Base-by-base conservation (phyloP, 2,329 filamentous ascomycete species). In the Aureobasidium sp. region DNA sequence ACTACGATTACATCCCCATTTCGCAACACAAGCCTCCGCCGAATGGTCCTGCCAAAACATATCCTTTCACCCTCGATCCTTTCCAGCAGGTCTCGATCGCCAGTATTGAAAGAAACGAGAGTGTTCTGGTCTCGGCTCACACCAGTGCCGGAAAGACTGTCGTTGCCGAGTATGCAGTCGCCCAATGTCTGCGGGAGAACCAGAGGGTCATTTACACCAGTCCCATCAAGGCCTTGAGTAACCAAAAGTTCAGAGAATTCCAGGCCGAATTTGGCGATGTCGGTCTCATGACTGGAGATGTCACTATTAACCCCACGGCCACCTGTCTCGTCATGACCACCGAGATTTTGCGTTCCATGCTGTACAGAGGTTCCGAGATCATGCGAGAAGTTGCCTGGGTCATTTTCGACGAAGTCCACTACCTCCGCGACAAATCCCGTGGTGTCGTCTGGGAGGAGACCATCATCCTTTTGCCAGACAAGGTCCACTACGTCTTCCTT, bases 371-470 rank as follows among this genome's bases (percentile, higher is more conserved):
- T 62, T 97, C 94, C 0, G 94, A 99, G 77, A 97, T 99, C 65
- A 99, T 99, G 93, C 90, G 94, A 66, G 94, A 99, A 77, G 95
- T 99, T 1, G 92, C 89, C 15, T 99, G 94, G 94, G 95, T 99
- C 1, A 80, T 99, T 2, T 99, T 99, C 68, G 94, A 99, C 74
- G 94, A 99, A 74, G 95, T 99, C 64, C 94, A 99, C 75, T 99
- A 99, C 75, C 87, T 99, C 85, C 86, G 94, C 69, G 94, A 99
- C 75, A 95, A 95, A 75, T 79, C 85, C 54, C 84, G 94, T 75
- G 94, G 94, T 78, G 94, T 99, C 0, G 94, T 99, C 2, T 99
- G 94, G 94, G 94, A 99, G 74, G 94, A 99, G 78, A 97, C 94
- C 40, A 97, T 99, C 71, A 99, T 99, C 69, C 81, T 99, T 66